phyloP scores from a whole-genome alignment of 148 eudicot genomes.

The Chenopodium formosanum region DNA sequence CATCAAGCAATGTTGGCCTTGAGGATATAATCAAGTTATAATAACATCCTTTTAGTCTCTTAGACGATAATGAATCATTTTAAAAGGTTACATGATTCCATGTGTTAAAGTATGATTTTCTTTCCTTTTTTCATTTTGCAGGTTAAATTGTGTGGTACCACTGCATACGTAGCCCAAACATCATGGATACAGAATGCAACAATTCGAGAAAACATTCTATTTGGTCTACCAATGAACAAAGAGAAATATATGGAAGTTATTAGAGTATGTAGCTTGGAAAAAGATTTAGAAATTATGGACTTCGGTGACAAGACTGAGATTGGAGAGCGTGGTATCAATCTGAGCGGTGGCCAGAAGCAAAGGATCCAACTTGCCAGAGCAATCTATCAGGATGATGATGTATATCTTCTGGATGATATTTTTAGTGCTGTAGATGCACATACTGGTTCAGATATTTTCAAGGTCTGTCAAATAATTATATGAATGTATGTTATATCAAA shows the following conservation, averaged over 20 bases:
- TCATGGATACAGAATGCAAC: conserved; percentile 97
- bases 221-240: conserved; percentile 74
- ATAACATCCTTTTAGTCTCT: neutral
- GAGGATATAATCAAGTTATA: neutral
- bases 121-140: conserved; percentile 18
- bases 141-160: conserved; percentile 79
- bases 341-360: conserved; percentile 98
- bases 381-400: conserved; percentile 89
- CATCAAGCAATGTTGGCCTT: neutral
- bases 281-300: conserved; percentile 93
- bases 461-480: conserved; percentile 37
- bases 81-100: neutral
- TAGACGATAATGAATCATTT: neutral
- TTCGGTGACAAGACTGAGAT: conserved; percentile 97
- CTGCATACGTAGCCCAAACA: conserved; percentile 95
- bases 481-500: neutral
- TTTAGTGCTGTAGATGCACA: conserved; percentile 99
- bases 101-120: neutral
- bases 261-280: conserved; percentile 76
- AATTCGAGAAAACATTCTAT: conserved; percentile 75
- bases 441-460: conserved; percentile 92
- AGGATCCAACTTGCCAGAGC: conserved; percentile 92
- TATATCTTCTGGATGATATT: conserved; percentile 94
- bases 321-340: conserved; percentile 95
- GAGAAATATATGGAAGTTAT: conserved; percentile 60